A percentile compares a stretch with the other conserved stretches of the same genome.
Evolutionary conservation across 2,329 filamentous ascomycete species (phyloP).

Genomic region (Rasamsonia emersonii): DNA sequence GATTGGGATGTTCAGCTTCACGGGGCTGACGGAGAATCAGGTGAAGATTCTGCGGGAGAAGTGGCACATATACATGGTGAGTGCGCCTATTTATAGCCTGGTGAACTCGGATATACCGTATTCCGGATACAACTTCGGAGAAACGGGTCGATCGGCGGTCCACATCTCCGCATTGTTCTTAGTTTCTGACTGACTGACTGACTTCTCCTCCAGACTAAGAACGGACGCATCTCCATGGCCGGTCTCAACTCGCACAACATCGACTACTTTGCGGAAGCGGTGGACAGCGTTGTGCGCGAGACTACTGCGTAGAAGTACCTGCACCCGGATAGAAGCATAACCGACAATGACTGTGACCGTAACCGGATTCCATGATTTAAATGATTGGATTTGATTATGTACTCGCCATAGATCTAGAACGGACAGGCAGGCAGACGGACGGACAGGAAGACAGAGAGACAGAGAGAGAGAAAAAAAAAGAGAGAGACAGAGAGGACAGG

Average conservation of each 20-base stretch:
- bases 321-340: no score
- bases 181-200: slow-evolving; percentile 3
- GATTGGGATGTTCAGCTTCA: slow-evolving; percentile 98
- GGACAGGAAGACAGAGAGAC: no score
- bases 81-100: slow-evolving; percentile 10
- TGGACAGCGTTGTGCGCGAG: slow-evolving; percentile 67
- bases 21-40: slow-evolving; percentile 43
- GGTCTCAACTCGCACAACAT: slow-evolving; percentile 90
- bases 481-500: no score
- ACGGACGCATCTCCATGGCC: slow-evolving; percentile 96
- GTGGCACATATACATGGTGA: slow-evolving; percentile 44
- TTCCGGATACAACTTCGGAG: not conserved
- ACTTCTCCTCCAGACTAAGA: slow-evolving; percentile 59
- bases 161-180: slow-evolving; percentile 1
- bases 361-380: no score
- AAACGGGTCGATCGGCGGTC: slow-evolving; percentile 1
- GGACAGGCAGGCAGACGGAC: no score
- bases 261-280: slow-evolving; percentile 83
- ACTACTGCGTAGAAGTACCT: no score
- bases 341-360: no score
- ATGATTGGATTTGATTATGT: no score
- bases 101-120: no score
- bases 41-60: slow-evolving; percentile 39
- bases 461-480: no score
- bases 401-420: no score